These are phyloP conservation scores for Phylloporus sp. DNA, from an alignment of 768 basidiomycete species.

Conservation along the genomic window DNA sequence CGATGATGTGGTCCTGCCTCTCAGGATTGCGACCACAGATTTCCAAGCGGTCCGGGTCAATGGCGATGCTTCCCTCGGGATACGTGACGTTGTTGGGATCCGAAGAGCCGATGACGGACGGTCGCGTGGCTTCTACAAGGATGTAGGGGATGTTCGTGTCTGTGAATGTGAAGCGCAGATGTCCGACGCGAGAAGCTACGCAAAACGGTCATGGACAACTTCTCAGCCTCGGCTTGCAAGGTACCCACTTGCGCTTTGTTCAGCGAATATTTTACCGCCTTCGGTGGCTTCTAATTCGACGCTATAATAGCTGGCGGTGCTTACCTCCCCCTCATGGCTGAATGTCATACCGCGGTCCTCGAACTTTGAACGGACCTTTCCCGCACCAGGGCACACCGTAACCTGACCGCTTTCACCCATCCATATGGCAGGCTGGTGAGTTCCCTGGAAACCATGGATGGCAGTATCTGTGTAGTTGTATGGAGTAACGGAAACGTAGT, in stretches of 20 bases:
- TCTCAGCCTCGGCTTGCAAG: background rate
- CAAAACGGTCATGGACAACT: background rate
- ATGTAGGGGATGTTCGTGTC: conserved; percentile 47
- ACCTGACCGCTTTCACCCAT: conserved; percentile 77
- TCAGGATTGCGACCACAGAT: conserved; percentile 64
- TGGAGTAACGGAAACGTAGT: conserved; percentile 69
- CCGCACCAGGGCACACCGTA: conserved; percentile 54
- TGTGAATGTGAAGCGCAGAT: conserved; percentile 65
- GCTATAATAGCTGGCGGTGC: conserved; percentile 51
- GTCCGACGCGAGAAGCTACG: conserved; percentile 69
- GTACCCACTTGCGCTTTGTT: conserved; percentile 59
- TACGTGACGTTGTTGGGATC: conserved; percentile 45
- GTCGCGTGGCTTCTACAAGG: conserved; percentile 61
- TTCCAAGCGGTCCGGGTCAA: conserved; percentile 41
- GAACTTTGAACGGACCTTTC: conserved; percentile 47
- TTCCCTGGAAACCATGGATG: conserved; percentile 74
- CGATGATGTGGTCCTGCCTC: conserved; percentile 66
- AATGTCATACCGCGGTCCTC: conserved; percentile 55
- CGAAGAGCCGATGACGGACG: conserved; percentile 53
- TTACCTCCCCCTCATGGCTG: conserved; percentile 47
- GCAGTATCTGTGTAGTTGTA: conserved; percentile 57
- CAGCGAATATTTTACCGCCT: conserved; percentile 47
- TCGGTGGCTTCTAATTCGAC: conserved; percentile 51
- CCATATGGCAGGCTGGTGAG: conserved; percentile 85
- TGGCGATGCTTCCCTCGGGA: conserved; percentile 46